These are phyloP conservation scores for Knufia fluminis DNA, from an alignment of 2,329 filamentous ascomycete species.

Conservation along the genomic window DNA sequence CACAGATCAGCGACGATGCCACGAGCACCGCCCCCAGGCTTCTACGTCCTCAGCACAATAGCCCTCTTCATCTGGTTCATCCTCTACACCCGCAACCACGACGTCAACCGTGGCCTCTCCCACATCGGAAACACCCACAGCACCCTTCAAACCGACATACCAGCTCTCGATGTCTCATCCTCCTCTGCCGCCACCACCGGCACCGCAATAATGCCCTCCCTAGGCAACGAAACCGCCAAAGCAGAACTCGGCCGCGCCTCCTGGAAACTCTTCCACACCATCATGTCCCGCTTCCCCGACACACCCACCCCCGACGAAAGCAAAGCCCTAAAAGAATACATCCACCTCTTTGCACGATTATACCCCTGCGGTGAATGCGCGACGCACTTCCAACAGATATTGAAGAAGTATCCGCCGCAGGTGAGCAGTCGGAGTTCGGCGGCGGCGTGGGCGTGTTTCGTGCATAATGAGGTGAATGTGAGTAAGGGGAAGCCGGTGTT, in stretches of 20 bases:
- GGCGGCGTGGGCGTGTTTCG: slow-evolving; percentile 58
- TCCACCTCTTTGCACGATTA: slow-evolving; percentile 55
- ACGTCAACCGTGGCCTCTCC: slow-evolving; percentile 9
- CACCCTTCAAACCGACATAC: slow-evolving; percentile 13
- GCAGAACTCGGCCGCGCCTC: slow-evolving; percentile 56
- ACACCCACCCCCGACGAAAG: slow-evolving; percentile 52
- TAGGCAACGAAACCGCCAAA: slow-evolving; percentile 43
- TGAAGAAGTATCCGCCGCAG: slow-evolving; percentile 55
- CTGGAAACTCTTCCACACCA: slow-evolving; percentile 59
- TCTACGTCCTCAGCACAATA: slow-evolving; percentile 23
- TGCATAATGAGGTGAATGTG: slow-evolving; percentile 58
- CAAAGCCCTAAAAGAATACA: slow-evolving; percentile 49
- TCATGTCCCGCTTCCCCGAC: slow-evolving; percentile 57
- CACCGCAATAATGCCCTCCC: slow-evolving; percentile 36
- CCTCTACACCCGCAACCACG: slow-evolving; percentile 20
- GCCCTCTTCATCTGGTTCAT: slow-evolving; percentile 24
- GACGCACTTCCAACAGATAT: slow-evolving; percentile 51
- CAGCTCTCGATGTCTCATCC: neutral
- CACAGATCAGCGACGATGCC: slow-evolving; percentile 15
- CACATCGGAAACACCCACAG: slow-evolving; percentile 12
- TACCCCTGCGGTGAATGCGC: slow-evolving; percentile 62
- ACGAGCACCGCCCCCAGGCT: slow-evolving; percentile 20
- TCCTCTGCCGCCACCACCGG: slow-evolving; percentile 33
- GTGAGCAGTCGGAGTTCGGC: slow-evolving; percentile 52
- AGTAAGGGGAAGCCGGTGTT: slow-evolving; percentile 52